Conservation (phyloP, 148 eudicot genomes). For the Hydrangea macrophylla region DNA sequence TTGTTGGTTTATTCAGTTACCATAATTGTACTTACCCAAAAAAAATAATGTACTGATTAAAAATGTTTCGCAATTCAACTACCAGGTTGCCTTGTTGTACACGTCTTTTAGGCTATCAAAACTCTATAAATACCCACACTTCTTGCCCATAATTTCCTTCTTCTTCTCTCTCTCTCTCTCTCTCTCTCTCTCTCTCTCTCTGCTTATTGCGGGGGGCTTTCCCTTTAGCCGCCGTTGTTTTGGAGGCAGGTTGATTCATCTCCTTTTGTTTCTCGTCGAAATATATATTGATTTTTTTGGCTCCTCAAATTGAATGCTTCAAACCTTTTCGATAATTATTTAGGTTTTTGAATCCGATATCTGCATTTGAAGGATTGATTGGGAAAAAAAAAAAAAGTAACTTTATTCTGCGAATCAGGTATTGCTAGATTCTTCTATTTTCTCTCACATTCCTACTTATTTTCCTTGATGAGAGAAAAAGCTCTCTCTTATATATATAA, state of each 20-base stretch:
- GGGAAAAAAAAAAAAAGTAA: neutral
- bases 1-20: neutral
- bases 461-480: neutral
- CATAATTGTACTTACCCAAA: too few species aligned
- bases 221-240: neutral
- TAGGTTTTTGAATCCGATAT: neutral
- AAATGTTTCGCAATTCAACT: neutral
- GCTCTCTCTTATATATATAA: too few species aligned
- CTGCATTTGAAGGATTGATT: neutral
- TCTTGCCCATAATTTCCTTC: constrained; percentile 3
- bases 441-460: neutral
- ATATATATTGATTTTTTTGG: neutral
- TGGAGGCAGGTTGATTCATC: neutral
- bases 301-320: too few species aligned
- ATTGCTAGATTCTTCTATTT: neutral
- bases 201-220: constrained; percentile 8
- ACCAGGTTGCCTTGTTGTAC: constrained; percentile 20
- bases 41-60: neutral
- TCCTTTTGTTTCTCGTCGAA: neutral
- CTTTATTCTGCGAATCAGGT: neutral
- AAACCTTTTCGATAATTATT: neutral
- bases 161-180: neutral
- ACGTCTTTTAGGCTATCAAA: constrained; percentile 16
- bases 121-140: constrained; percentile 18
- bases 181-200: constrained; percentile 6